phyloP scores from a whole-genome alignment of 202 grass and related monocot species.

The Panicum virgatum region DNA sequence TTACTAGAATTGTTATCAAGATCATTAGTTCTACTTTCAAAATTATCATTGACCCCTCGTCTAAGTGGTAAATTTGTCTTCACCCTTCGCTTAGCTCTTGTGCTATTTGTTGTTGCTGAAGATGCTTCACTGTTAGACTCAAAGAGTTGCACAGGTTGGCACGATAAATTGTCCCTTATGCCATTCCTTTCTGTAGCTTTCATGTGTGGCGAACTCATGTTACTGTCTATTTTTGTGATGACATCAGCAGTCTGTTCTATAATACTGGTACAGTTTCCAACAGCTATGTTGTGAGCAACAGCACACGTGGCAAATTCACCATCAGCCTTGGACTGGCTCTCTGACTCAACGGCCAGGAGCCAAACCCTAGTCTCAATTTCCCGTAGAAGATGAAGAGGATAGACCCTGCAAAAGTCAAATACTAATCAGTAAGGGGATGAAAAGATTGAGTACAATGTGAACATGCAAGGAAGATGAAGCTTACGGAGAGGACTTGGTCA shows the following conservation, averaged over 20 bases:
- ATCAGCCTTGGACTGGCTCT: slow-evolving; percentile 72
- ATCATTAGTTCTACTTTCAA: slow-evolving; percentile 57
- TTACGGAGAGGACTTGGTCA: slow-evolving; percentile 89
- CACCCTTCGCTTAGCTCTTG: slow-evolving; percentile 69
- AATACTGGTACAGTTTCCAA: slow-evolving; percentile 63
- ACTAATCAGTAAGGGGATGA: slow-evolving; percentile 20
- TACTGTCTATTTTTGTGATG: slow-evolving; percentile 89
- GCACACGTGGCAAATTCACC: slow-evolving; percentile 52
- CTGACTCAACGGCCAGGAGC: slow-evolving; percentile 95
- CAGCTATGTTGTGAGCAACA: slow-evolving; percentile 63
- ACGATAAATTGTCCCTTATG: slow-evolving; percentile 45
- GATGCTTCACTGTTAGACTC: slow-evolving; percentile 54
- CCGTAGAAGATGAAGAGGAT: slow-evolving; percentile 90
- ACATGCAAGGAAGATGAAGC: slow-evolving; percentile 39
- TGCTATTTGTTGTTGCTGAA: slow-evolving; percentile 48
- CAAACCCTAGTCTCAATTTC: slow-evolving; percentile 99
- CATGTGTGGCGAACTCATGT: slow-evolving; percentile 67
- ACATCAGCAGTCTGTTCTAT: slow-evolving; percentile 95
- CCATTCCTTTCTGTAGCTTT: slow-evolving; percentile 66
- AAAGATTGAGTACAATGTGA: slow-evolving; percentile 1
- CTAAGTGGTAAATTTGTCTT: slow-evolving; percentile 65
- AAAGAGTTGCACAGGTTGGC: slow-evolving; percentile 44
- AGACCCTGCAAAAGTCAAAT: slow-evolving; percentile 63
- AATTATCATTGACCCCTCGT: slow-evolving; percentile 51
- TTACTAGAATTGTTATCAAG: slow-evolving; percentile 55